These are phyloP conservation scores for Raffaelea arxii DNA, from an alignment of 2,329 filamentous ascomycete genomes.

Conservation along the genomic window DNA sequence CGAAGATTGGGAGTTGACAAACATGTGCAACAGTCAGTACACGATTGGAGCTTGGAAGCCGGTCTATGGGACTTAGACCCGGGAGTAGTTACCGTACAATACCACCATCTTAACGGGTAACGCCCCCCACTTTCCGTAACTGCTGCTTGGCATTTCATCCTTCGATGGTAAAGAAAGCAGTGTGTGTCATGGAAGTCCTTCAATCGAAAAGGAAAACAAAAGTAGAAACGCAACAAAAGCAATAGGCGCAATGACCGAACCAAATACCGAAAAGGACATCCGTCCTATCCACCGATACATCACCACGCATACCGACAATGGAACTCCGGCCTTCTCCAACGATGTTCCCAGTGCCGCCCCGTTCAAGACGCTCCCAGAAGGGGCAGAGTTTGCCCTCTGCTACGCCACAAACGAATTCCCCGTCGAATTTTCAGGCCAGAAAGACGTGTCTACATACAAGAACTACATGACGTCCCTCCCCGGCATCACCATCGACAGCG, in stretches of 20 bases:
- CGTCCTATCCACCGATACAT: slow-evolving; percentile 11
- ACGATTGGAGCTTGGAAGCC: slow-evolving; percentile 35
- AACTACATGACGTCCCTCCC: slow-evolving; percentile 5
- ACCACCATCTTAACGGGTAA: too few species aligned
- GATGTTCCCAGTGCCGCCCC: slow-evolving; percentile 8
- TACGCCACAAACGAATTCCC: slow-evolving; percentile 10
- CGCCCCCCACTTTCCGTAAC: too few species aligned
- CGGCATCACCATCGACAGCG: slow-evolving; percentile 9
- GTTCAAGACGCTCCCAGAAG: slow-evolving; percentile 3
- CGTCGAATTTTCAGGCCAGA: slow-evolving; percentile 2
- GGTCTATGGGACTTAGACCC: too few species aligned
- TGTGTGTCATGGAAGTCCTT: too few species aligned
- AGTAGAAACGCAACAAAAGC: too few species aligned
- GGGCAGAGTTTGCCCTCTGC: slow-evolving; percentile 8
- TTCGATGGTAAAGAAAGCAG: too few species aligned
- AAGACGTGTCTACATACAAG: slow-evolving; percentile 9
- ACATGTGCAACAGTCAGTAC: slow-evolving; percentile 55
- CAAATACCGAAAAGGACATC: slow-evolving; percentile 12
- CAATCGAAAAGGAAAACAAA: too few species aligned
- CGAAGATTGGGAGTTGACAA: slow-evolving; percentile 57
- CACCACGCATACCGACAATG: slow-evolving; percentile 12
- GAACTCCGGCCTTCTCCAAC: slow-evolving; percentile 9
- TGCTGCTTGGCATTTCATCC: too few species aligned
- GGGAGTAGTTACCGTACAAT: too few species aligned
- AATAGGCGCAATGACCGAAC: too few species aligned